Evolutionary conservation across 2,329 filamentous ascomycete species (phyloP).

Genomic region (Trichoderma atrobrunneum): DNA sequence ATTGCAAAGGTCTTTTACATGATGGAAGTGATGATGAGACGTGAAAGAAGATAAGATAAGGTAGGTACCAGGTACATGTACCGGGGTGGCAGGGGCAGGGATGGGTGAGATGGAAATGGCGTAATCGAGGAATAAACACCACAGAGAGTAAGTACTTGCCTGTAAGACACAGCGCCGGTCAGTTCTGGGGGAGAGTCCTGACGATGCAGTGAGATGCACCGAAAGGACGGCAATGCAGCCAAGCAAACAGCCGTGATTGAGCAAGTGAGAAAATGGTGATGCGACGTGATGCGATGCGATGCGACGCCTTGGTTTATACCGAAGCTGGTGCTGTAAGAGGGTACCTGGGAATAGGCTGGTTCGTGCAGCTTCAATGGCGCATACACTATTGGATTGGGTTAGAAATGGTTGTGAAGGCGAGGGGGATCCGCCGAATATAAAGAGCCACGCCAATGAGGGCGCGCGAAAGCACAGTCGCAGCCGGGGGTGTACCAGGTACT

Average conservation of each 20-base stretch:
- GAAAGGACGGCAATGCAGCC: conserved; percentile 2
- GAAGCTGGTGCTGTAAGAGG: neutral
- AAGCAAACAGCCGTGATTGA: neutral
- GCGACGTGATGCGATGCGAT: conserved; percentile 10
- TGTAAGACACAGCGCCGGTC: neutral
- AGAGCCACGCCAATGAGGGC: conserved; percentile 7
- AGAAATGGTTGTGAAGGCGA: neutral
- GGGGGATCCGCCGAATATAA: conserved; percentile 4
- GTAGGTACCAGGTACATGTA: neutral
- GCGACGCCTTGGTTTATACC: conserved; percentile 8
- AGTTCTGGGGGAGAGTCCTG: neutral
- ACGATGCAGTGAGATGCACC: conserved; percentile 10
- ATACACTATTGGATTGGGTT: conserved; percentile 9
- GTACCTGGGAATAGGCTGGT: conserved; percentile 1
- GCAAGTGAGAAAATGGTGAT: neutral
- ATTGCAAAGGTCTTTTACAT: neutral
- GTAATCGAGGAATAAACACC: neutral
- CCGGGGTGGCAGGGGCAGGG: neutral
- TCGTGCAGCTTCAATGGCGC: conserved; percentile 13
- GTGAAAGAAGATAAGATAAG: conserved; percentile 12
- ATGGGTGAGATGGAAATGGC: neutral
- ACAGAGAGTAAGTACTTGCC: neutral
- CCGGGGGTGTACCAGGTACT: neutral
- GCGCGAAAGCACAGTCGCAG: neutral
- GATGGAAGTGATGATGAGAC: neutral